Percentiles rank a stretch among this genome's conserved stretches.
phyloP scores from a whole-genome alignment of 2,329 filamentous ascomycete genomes.

The Trichoderma semiorbis region DNA sequence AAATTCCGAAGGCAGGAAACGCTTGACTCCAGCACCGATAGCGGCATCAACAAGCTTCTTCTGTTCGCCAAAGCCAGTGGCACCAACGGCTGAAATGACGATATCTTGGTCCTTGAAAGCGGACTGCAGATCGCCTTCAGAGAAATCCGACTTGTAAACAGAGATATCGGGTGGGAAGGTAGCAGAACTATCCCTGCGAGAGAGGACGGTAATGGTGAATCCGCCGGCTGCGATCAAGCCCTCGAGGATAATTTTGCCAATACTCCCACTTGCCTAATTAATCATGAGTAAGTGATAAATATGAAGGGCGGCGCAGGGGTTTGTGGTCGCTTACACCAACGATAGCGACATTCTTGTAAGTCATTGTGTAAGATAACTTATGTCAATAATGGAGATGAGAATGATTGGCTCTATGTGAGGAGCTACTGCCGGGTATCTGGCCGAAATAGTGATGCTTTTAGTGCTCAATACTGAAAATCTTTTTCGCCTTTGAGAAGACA shows the following conservation, averaged over 20 bases:
- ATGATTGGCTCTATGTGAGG: neutral
- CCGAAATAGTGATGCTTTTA: neutral
- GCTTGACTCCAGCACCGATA: conserved; percentile 49
- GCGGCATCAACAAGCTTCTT: conserved; percentile 50
- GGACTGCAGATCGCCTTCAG: conserved; percentile 16
- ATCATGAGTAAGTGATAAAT: neutral
- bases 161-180: conserved; percentile 8
- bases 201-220: conserved; percentile 19
- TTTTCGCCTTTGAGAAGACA: neutral
- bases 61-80: conserved; percentile 41
- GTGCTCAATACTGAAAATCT: neutral
- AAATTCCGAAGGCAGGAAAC: conserved; percentile 54
- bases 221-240: conserved; percentile 9
- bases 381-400: neutral
- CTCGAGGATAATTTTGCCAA: conserved; percentile 21
- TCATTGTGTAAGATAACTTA: neutral
- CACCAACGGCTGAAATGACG: conserved; percentile 42
- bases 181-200: conserved; percentile 17
- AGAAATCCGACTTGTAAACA: conserved; percentile 21
- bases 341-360: neutral
- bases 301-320: neutral
- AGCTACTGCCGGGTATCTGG: neutral
- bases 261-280: conserved; percentile 21
- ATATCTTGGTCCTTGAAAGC: conserved; percentile 21
- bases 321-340: neutral